Evolutionary conservation across 805 yeast species (phyloP).

Genomic region (Middelhovenomyces tepae): DNA sequence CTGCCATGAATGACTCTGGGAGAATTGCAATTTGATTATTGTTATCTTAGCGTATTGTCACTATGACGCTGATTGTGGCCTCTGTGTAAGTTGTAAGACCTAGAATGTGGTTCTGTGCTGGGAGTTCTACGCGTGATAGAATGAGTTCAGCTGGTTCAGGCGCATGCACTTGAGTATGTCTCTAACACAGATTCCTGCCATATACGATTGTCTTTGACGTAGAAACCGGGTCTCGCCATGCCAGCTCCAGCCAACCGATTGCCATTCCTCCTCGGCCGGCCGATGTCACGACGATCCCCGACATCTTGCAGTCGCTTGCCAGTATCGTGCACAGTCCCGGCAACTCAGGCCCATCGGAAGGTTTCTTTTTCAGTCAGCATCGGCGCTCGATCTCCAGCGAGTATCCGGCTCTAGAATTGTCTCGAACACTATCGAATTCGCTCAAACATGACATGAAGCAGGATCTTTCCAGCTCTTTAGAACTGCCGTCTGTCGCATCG

Average conservation of each 20-base stretch:
- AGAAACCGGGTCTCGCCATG: slow-evolving; percentile 2
- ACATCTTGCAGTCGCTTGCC: slow-evolving; percentile 1
- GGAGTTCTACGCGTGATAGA: too few species aligned
- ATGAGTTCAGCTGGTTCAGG: background rate
- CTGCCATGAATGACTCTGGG: slow-evolving; percentile 7
- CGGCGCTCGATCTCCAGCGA: background rate
- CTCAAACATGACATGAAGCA: background rate
- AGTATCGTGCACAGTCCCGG: too few species aligned
- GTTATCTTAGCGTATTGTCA: background rate
- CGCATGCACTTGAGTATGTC: background rate
- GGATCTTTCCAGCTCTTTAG: too few species aligned
- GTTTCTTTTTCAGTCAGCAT: slow-evolving; percentile 6
- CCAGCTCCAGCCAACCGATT: slow-evolving; percentile 2
- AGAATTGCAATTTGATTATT: slow-evolving; percentile 4
- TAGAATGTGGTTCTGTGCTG: too few species aligned
- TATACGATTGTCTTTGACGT: slow-evolving; percentile 22
- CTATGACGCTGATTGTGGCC: slow-evolving; percentile 20
- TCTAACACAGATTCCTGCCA: slow-evolving; percentile 19
- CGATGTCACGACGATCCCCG: slow-evolving; percentile 11
- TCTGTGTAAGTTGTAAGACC: slow-evolving; percentile 17
- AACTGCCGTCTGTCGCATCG: background rate
- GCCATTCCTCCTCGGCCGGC: slow-evolving; percentile 4
- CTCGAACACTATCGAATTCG: too few species aligned
- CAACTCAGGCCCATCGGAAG: slow-evolving; percentile 4
- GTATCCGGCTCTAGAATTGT: slow-evolving; percentile 1